Evolutionary conservation across 148 eudicot genomes (phyloP).

Genomic region (Rhododendron griersonianum): DNA sequence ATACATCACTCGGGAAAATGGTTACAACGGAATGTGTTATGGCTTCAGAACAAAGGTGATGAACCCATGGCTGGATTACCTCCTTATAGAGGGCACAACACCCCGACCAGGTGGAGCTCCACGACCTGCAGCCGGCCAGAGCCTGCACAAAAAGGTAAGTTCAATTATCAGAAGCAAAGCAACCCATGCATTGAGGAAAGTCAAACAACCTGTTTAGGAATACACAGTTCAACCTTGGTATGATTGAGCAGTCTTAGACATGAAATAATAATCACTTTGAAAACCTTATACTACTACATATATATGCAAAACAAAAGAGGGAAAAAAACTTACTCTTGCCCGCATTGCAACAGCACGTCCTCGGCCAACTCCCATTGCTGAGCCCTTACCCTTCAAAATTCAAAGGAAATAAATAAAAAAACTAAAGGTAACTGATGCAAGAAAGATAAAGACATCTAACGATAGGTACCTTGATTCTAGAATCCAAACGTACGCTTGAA

Average conservation of each 20-base stretch:
- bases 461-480: slow-evolving; percentile 75
- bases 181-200: too few relatives aligned
- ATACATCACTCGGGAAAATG: not conserved
- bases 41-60: not conserved
- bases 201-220: not conserved
- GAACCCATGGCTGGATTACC: slow-evolving; percentile 29
- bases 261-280: not conserved
- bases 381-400: slow-evolving; percentile 74
- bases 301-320: not conserved
- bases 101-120: slow-evolving; percentile 69
- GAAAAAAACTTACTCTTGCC: slow-evolving; percentile 52
- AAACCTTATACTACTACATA: not conserved
- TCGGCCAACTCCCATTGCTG: slow-evolving; percentile 75
- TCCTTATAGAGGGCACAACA: slow-evolving; percentile 52
- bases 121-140: slow-evolving; percentile 70
- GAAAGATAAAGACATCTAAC: not conserved
- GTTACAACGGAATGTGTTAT: not conserved
- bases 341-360: slow-evolving; percentile 42
- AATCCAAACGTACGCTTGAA: slow-evolving; percentile 77
- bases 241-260: not conserved
- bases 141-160: slow-evolving; percentile 36
- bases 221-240: not conserved
- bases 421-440: not conserved
- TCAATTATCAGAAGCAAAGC: not conserved
- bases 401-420: slow-evolving; percentile 11